Base-by-base conservation (phyloP, 805 yeast species). In the Suhomyces emberorum region DNA sequence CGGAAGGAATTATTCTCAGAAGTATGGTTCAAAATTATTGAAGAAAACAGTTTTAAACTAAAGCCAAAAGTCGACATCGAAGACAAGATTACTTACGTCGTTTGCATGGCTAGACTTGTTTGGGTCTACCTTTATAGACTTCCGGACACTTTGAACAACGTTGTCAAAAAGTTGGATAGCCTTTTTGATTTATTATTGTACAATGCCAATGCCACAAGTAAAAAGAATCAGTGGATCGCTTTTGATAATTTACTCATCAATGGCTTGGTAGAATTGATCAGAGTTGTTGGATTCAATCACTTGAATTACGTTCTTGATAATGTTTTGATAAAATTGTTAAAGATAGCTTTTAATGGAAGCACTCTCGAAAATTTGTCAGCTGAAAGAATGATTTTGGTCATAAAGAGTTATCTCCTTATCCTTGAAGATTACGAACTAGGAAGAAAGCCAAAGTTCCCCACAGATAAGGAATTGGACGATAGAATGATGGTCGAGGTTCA, bases 51-150 rank as follows among this genome's bases (percentile, higher is more conserved):
- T n/a, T 64, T 63, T 30, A 79, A 79, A 39, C 65, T 86, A 27
- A 84, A 81, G 49, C 81, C 87, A 3, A 86, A 85, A 37, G 54
- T 56, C 1, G 72, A 74, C 9, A 53, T 63, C 0, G 72, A 69
- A 33, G 67, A 60, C 19, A 77, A 82, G 47, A 69, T 76, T 0
- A 75, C 76, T 3, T 72, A 79, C 28, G 72, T 85, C 11, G 76
- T 77, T 0, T 80, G 89, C 38, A 61, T 83, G 3, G 73, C 95
- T 0, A 65, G 96, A 39, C 65, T 95, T 21, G 60, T 86, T 0
- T 93, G 98, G 98, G 95, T 89, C 0, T 93, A 85, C 54, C 63
- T 88, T 16, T 87, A 81, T 58, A 69, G 98, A 43, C 79, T 88
- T 46, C 77, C 95, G 0, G 98, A 95, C 47, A 83, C 97, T 0